phyloP scores from a whole-genome alignment of 345 rosid species.

The Ceriops zippeliana region DNA sequence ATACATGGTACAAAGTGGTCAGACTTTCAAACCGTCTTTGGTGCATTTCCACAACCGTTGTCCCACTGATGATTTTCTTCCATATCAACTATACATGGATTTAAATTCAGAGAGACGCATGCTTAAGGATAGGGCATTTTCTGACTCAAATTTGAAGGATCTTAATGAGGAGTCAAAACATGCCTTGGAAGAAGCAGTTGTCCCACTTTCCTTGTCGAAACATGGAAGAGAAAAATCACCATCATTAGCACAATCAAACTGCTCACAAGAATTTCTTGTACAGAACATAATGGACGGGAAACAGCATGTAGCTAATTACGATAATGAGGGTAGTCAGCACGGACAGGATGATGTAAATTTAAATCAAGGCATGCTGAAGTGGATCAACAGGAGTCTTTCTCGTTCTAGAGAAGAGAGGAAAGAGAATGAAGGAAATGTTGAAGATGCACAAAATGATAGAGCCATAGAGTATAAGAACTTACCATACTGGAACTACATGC shows the following conservation, averaged over 20 bases:
- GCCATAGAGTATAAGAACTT: slow-evolving; percentile 19
- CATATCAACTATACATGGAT: slow-evolving; percentile 18
- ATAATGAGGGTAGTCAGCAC: slow-evolving; percentile 23
- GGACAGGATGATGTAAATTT: slow-evolving; percentile 18
- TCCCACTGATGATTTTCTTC: slow-evolving; percentile 41
- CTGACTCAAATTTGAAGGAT: slow-evolving; percentile 49
- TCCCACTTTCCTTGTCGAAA: slow-evolving; percentile 23
- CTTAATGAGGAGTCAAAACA: slow-evolving; percentile 29
- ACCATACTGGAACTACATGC: slow-evolving; percentile 23
- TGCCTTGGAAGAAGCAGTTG: slow-evolving; percentile 26
- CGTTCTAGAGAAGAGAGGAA: slow-evolving; percentile 24
- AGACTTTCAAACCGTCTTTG: slow-evolving; percentile 27
- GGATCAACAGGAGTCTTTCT: slow-evolving; percentile 23
- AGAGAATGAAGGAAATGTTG: slow-evolving; percentile 11
- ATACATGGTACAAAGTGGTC: slow-evolving; percentile 29
- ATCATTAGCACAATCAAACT: slow-evolving; percentile 33
- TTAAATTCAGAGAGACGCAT: slow-evolving; percentile 22
- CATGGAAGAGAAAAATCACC: slow-evolving; percentile 42
- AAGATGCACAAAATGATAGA: slow-evolving; percentile 18
- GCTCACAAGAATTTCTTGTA: slow-evolving; percentile 22
- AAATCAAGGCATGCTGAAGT: slow-evolving; percentile 19
- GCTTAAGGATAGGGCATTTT: slow-evolving; percentile 49
- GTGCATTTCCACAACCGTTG: slow-evolving; percentile 38
- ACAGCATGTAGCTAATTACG: neutral
- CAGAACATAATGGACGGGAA: slow-evolving; percentile 33